phyloP scores from a whole-genome alignment of 1,284 basidiomycete species.

The Rhizoctonia solani region DNA sequence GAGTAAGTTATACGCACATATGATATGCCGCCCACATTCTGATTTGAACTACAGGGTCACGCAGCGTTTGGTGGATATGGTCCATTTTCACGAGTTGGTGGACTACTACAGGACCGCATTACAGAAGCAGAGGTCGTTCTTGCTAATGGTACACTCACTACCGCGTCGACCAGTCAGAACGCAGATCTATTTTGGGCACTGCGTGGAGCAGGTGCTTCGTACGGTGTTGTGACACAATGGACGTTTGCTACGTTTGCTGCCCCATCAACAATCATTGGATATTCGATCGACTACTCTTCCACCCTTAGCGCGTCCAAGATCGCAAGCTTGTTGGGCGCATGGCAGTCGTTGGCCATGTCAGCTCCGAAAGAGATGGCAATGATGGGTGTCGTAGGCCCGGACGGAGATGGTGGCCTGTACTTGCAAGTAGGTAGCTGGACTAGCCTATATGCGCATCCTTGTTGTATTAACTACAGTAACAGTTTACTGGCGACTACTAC shows the following conservation, averaged over 20 bases:
- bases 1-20: not conserved
- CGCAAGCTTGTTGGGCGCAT: slow-evolving; percentile 3
- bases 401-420: slow-evolving; percentile 24
- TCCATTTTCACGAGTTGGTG: slow-evolving; percentile 26
- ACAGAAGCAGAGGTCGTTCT: slow-evolving; percentile 38
- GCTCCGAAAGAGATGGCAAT: slow-evolving; percentile 30
- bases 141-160: slow-evolving; percentile 36
- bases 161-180: slow-evolving; percentile 25
- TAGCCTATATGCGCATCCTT: not conserved
- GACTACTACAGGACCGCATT: slow-evolving; percentile 32
- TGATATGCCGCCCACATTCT: not conserved
- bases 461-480: not conserved
- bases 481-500: slow-evolving; percentile 34
- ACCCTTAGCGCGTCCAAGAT: slow-evolving; percentile 1
- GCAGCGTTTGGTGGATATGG: slow-evolving; percentile 36
- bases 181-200: slow-evolving; percentile 45
- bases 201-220: slow-evolving; percentile 44
- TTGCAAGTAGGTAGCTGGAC: not conserved
- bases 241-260: slow-evolving; percentile 34
- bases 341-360: slow-evolving; percentile 11
- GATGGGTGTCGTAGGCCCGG: slow-evolving; percentile 7
- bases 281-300: slow-evolving; percentile 9
- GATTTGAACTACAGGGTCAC: slow-evolving; percentile 10
- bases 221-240: slow-evolving; percentile 40
- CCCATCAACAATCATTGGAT: slow-evolving; percentile 19